Evolutionary conservation across 257 asterid species (phyloP).

Genomic region (Paulownia fortunei): DNA sequence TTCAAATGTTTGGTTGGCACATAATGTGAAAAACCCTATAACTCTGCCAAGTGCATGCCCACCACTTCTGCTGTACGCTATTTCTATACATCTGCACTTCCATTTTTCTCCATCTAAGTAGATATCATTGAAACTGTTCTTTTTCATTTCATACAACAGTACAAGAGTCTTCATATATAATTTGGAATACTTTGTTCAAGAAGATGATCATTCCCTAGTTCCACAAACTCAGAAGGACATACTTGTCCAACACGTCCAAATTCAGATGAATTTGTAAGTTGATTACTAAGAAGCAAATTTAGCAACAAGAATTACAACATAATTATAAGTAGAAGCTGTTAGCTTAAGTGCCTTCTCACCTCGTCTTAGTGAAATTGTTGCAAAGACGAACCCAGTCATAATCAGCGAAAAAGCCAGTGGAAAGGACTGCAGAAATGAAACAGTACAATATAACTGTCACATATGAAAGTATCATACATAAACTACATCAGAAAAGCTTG

Average conservation of each 20-base stretch:
- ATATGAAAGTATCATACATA: not conserved
- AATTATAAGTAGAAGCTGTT: slow-evolving; percentile 4
- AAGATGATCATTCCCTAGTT: not conserved
- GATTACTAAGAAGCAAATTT: slow-evolving; percentile 7
- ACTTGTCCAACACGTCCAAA: not conserved
- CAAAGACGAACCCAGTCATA: slow-evolving; percentile 62
- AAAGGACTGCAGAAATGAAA: slow-evolving; percentile 68
- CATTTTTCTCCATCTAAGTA: too few species aligned
- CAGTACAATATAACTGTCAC: slow-evolving; percentile 9
- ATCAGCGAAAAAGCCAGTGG: slow-evolving; percentile 73
- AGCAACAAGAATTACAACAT: not conserved
- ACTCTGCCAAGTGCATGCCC: not conserved
- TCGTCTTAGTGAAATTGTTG: slow-evolving; percentile 64
- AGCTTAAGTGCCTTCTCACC: slow-evolving; percentile 52
- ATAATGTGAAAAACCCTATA: not conserved
- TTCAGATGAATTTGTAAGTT: not conserved
- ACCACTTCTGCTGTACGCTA: not conserved
- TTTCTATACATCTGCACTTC: not conserved
- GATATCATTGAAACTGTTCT: too few species aligned
- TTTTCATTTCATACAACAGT: too few species aligned
- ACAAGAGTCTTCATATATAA: not conserved
- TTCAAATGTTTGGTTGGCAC: not conserved
- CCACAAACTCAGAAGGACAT: not conserved
- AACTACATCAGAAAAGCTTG: not conserved
- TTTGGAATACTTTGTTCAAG: not conserved